Percentiles rank a stretch among this genome's conserved stretches.
Evolutionary conservation across 176 grass and related monocot genomes (phyloP).

Genomic region (Zea luxurians): DNA sequence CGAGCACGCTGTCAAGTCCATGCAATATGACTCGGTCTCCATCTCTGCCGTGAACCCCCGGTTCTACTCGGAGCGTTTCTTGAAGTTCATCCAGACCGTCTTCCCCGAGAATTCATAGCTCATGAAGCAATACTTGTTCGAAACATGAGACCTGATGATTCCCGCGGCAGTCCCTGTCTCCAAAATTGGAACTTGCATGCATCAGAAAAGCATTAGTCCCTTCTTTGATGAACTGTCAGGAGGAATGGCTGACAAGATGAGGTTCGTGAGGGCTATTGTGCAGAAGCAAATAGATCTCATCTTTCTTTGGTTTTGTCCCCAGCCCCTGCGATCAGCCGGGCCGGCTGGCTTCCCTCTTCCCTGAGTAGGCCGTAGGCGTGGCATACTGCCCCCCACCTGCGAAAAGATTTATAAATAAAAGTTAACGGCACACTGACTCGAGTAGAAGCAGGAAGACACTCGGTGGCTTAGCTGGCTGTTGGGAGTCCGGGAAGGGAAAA

Average conservation of each 20-base stretch:
- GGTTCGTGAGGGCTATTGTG: background rate
- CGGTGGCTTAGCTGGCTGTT: too few species aligned
- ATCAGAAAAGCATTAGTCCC: background rate
- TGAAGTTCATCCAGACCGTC: slow-evolving; percentile 81
- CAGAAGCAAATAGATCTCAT: background rate
- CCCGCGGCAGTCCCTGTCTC: background rate
- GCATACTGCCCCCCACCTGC: background rate
- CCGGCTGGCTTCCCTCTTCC: background rate
- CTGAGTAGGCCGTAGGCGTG: background rate
- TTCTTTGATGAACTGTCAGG: background rate
- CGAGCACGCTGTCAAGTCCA: slow-evolving; percentile 91
- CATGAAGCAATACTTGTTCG: background rate
- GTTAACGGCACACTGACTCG: too few species aligned
- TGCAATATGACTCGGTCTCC: slow-evolving; percentile 79
- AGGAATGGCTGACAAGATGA: background rate
- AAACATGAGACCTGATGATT: background rate
- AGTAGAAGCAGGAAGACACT: too few species aligned
- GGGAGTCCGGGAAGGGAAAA: too few species aligned
- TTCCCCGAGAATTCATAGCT: slow-evolving; percentile 75
- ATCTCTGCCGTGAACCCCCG: slow-evolving; percentile 82
- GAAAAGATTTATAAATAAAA: too few species aligned
- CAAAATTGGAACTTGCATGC: background rate
- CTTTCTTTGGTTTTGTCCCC: background rate
- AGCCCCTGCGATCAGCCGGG: background rate
- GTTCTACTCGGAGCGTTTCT: slow-evolving; percentile 77